These are phyloP conservation scores for Zopfia rhizophila DNA, from an alignment of 2,329 filamentous ascomycete species.

Conservation along the genomic window DNA sequence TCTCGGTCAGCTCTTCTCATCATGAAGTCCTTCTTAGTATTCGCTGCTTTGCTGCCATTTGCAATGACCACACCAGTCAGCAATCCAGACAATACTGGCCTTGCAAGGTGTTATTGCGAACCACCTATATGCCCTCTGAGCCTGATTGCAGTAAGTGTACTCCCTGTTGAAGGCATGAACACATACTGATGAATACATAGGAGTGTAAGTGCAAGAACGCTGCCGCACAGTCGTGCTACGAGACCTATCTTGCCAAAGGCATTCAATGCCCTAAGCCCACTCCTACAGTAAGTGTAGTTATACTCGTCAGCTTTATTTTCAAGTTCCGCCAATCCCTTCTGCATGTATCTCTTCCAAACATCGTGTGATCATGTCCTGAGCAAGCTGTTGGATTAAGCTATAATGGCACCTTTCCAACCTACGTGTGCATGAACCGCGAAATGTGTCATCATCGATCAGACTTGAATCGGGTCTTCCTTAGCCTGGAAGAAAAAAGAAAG, in stretches of 20 bases:
- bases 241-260: slow-evolving; percentile 15
- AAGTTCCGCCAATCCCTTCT: background rate
- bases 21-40: slow-evolving; percentile 20
- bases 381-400: too few species aligned
- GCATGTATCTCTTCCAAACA: too few species aligned
- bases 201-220: slow-evolving; percentile 32
- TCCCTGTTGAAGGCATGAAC: background rate
- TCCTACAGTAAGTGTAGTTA: slow-evolving; percentile 10
- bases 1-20: too few species aligned
- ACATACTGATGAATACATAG: slow-evolving; percentile 13
- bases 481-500: background rate
- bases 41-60: slow-evolving; percentile 19
- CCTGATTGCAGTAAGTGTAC: slow-evolving; percentile 24
- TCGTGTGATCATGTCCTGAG: too few species aligned
- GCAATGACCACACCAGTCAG: slow-evolving; percentile 16
- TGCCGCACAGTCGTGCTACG: slow-evolving; percentile 27
- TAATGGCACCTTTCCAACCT: too few species aligned
- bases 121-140: slow-evolving; percentile 25
- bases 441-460: too few species aligned
- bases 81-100: slow-evolving; percentile 1
- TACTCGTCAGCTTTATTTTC: background rate
- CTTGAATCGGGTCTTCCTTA: too few species aligned
- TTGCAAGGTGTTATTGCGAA: slow-evolving; percentile 14
- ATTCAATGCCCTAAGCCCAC: slow-evolving; percentile 20
- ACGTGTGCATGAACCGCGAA: too few species aligned